These are phyloP conservation scores for Rhodosporidiobolus odoratus DNA, from an alignment of 768 basidiomycete species.

Conservation along the genomic window DNA sequence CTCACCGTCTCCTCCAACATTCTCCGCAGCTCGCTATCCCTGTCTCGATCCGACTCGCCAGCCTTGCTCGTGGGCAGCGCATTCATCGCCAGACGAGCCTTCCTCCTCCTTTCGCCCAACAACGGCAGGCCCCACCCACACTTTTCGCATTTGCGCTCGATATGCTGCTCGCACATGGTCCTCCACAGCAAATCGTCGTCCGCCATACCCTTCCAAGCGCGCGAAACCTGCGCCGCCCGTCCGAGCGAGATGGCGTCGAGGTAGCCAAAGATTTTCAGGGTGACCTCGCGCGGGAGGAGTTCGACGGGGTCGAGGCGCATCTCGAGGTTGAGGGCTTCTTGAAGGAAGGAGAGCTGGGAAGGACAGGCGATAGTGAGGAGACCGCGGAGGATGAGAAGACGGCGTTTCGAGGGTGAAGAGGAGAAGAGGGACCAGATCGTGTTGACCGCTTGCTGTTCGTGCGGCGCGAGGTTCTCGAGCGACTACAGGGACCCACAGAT, in stretches of 20 bases:
- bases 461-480: constrained; percentile 70
- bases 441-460: constrained; percentile 83
- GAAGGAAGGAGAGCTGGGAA: constrained; percentile 91
- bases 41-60: constrained; percentile 11
- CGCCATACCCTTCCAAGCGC: constrained; percentile 77
- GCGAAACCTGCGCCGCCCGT: constrained; percentile 78
- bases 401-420: constrained; percentile 79
- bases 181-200: constrained; percentile 96
- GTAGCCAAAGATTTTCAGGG: constrained; percentile 79
- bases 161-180: constrained; percentile 95
- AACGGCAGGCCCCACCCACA: constrained; percentile 97
- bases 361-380: constrained; percentile 99
- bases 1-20: constrained; percentile 20
- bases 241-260: constrained; percentile 78
- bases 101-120: constrained; percentile 64
- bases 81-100: constrained; percentile 33
- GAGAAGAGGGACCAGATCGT: constrained; percentile 96
- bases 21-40: constrained; percentile 17
- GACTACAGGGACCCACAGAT: constrained; percentile 55
- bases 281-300: constrained; percentile 83
- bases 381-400: constrained; percentile 91
- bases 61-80: constrained; percentile 19
- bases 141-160: constrained; percentile 90
- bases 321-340: constrained; percentile 81
- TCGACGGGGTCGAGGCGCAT: constrained; percentile 93